Base-by-base conservation (phyloP, 768 basidiomycete species). In the Pulveroboletus frians region DNA sequence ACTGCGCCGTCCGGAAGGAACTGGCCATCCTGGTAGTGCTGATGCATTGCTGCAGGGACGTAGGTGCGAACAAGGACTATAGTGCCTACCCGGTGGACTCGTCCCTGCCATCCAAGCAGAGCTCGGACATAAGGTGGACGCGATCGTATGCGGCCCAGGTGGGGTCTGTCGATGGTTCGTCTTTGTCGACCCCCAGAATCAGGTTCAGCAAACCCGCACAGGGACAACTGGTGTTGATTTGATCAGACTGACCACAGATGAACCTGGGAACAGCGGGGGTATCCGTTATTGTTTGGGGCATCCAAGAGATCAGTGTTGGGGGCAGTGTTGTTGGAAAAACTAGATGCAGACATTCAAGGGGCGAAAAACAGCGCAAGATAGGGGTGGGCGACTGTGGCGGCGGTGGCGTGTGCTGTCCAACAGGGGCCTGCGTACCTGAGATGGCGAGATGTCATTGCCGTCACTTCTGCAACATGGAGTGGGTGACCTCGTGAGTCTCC, bases 11-110 rank as follows among this genome's bases (percentile, higher is more conserved):
- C 64, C 83, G 21, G 27, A 75, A 82, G 31, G 71, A 77, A 27
- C 70, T 82, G 38, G 78, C 77, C 5, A 86, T 87, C 0, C 94
- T 93, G 0, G 84, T 94, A 42, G 72, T 98, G 10, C 67, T 98
- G 50, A 98, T 98, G 95, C 96, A 99, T 66, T 92, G 91, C 0
- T 75, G 93, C 4, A 93, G 91, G 0, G 87, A 89, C 49, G 88
- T 90, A 0, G 81, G 84, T 13, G 57, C 73, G 53, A 78, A 92
- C 72, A 88, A 89, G 70, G 75, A 83, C 53, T 84, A 84, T 57
- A 59, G 56, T 14, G 58, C 46, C 45, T 80, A 85, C 66, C 66
- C 21, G 73, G 71, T 31, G 66, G 62, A 7, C 79, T 92, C 7
- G 53, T 94, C 9, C 72, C 76, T 26, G 91, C 83, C n/a, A 81